Percentiles rank a stretch among this genome's conserved stretches.
These are phyloP conservation scores for Nakazawaea anatomiae DNA, from an alignment of 805 yeast species.

Conservation along the genomic window DNA sequence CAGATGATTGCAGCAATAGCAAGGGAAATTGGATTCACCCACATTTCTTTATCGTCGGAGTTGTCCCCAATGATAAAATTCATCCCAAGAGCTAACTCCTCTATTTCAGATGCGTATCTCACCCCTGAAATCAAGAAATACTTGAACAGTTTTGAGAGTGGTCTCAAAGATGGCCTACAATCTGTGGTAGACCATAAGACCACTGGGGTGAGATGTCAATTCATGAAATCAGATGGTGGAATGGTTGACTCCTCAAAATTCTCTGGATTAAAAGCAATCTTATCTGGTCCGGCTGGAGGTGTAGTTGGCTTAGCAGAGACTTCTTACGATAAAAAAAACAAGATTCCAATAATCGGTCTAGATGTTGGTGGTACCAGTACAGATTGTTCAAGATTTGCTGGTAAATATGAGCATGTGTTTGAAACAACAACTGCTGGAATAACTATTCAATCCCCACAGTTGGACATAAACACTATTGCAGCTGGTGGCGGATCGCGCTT, in stretches of 20 bases:
- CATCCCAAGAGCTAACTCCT: constrained; percentile 70
- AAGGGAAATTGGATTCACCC: constrained; percentile 54
- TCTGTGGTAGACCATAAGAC: constrained; percentile 24
- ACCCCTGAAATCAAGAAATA: constrained; percentile 74
- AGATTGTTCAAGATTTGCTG: constrained; percentile 71
- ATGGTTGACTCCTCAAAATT: constrained; percentile 77
- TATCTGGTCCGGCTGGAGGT: constrained; percentile 98
- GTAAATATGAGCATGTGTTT: constrained; percentile 70
- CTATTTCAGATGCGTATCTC: constrained; percentile 76
- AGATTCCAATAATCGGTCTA: constrained; percentile 67
- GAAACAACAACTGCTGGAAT: constrained; percentile 83
- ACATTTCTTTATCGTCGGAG: constrained; percentile 62
- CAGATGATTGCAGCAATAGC: constrained; percentile 54
- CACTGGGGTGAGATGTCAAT: constrained; percentile 54
- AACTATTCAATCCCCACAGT: constrained; percentile 77
- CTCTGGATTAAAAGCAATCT: constrained; percentile 81
- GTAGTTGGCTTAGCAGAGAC: constrained; percentile 91
- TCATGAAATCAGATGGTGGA: constrained; percentile 98
- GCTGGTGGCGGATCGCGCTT: constrained; percentile 80
- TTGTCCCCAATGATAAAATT: constrained; percentile 76
- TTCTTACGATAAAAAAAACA: constrained; percentile 51
- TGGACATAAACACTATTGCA: constrained; percentile 77
- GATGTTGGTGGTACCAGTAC: constrained; percentile 94
- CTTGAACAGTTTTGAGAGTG: constrained; percentile 52
- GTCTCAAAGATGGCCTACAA: constrained; percentile 48